Evolutionary conservation across 2,329 filamentous ascomycete genomes (phyloP).

Genomic region (Myriangium duriaei): DNA sequence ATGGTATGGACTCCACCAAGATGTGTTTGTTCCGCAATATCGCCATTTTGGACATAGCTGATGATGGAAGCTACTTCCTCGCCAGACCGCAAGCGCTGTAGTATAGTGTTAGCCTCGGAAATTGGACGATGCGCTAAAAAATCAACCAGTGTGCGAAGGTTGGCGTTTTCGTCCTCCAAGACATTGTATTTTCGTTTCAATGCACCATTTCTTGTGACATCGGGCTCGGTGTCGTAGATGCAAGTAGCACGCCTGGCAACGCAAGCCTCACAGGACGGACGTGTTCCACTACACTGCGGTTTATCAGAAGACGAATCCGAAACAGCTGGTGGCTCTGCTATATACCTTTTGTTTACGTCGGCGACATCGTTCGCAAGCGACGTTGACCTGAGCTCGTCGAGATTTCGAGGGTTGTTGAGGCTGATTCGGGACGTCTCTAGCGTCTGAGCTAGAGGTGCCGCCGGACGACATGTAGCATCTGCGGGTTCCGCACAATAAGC

Average conservation of each 20-base stretch:
- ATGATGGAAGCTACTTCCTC: not conserved
- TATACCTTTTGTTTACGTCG: too few species aligned
- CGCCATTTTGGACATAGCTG: not conserved
- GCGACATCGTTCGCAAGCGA: too few species aligned
- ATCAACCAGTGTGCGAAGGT: not conserved
- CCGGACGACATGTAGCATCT: too few species aligned
- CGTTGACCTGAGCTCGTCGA: too few species aligned
- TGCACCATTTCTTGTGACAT: not conserved
- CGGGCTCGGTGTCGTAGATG: not conserved
- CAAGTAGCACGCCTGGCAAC: not conserved
- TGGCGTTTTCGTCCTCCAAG: not conserved
- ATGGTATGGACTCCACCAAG: not conserved
- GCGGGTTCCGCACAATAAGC: too few species aligned
- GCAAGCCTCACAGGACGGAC: not conserved
- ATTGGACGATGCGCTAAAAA: not conserved
- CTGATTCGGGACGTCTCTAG: too few species aligned
- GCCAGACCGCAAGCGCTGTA: not conserved
- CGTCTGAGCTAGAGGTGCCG: too few species aligned
- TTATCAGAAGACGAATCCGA: too few species aligned
- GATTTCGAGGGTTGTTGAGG: too few species aligned
- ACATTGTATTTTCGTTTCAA: not conserved
- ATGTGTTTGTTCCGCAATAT: not conserved
- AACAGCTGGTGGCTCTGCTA: too few species aligned
- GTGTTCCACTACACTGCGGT: slow-evolving; percentile 1
- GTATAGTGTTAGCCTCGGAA: not conserved